Base-by-base conservation (phyloP, 176 grass and related monocot species). In the Eleusine coracana region DNA sequence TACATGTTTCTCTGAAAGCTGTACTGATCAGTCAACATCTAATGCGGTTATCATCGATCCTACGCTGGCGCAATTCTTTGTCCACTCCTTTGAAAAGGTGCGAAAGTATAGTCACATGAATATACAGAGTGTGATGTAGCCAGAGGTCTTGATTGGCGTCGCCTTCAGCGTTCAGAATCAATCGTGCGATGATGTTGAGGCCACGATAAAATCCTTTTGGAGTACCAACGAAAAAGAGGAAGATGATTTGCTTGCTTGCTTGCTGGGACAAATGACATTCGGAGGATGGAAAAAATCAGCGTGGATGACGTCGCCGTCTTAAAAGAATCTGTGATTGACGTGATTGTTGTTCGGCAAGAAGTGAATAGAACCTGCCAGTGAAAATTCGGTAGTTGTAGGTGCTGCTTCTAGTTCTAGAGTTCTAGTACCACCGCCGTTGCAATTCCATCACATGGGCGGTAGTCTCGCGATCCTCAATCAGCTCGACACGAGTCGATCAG, bases 361-460 rank as follows among this genome's bases (percentile, higher is more conserved):
- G 31, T 16, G 27, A 65, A 41, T n/a, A 52, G 84, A 79, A 86
- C 2, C 31, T 6, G 28, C 8, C 27, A 63, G 2, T 29, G 66
- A 44, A 44, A 64, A 73, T 86, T 65, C 51, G 55, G 44, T 71
- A 5, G 66, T 20, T 71, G 25, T 25, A 51, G 71, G 78, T 64
- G 67, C 41, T 59, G n/a, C 67, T 29, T 62, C 21, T 55, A 31
- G 59, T 29, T 62, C 21, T 55, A 31, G 59, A 31, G 44, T 46
- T 11, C 51, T 11, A 28, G 36, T 66, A 40, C 49, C 68, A 16
- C 15, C 46, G 41, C 21, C 39, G 25, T 29, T 14, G 60, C 60
- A 12, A 80, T 80, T 25, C 68, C 68, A 18, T 80, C 84, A 66
- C 46, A 44, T 80, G 84, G 23, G 36, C 76, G 68, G 66, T 72